Percentiles rank a stretch among this genome's conserved stretches.
These are phyloP conservation scores for Torulaspora indica DNA, from an alignment of 805 yeast genomes.

Conservation along the genomic window DNA sequence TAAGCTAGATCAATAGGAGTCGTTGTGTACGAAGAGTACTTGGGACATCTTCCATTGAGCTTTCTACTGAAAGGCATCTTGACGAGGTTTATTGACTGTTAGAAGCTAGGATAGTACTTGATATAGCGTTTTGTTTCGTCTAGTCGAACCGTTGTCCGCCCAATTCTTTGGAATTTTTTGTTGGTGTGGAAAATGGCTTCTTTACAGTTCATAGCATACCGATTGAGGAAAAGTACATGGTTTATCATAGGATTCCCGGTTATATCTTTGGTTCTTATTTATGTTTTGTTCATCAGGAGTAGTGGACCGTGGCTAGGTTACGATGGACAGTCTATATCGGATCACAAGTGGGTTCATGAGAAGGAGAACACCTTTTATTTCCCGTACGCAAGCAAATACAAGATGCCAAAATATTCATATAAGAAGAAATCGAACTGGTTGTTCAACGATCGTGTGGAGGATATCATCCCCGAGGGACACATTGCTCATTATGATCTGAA, in stretches of 20 bases:
- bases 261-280: conserved; percentile 19
- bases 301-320: conserved; percentile 25
- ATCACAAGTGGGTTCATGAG: conserved; percentile 38
- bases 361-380: conserved; percentile 35
- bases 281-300: conserved; percentile 22
- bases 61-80: neutral
- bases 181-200: conserved; percentile 13
- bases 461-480: conserved; percentile 63
- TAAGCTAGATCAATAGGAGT: no score
- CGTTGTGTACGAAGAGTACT: neutral
- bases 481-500: conserved; percentile 83
- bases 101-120: neutral
- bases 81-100: neutral
- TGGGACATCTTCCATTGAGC: neutral
- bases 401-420: conserved; percentile 46
- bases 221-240: conserved; percentile 29
- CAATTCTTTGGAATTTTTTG: neutral
- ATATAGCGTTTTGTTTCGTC: neutral
- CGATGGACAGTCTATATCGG: conserved; percentile 23
- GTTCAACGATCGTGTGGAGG: conserved; percentile 48
- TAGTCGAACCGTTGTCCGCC: neutral
- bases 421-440: conserved; percentile 38
- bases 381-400: conserved; percentile 33
- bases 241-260: conserved; percentile 26
- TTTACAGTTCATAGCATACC: conserved; percentile 23